phyloP scores from a whole-genome alignment of 192 early-diverging fungal genomes.

The Rhizophagus prolifer region DNA sequence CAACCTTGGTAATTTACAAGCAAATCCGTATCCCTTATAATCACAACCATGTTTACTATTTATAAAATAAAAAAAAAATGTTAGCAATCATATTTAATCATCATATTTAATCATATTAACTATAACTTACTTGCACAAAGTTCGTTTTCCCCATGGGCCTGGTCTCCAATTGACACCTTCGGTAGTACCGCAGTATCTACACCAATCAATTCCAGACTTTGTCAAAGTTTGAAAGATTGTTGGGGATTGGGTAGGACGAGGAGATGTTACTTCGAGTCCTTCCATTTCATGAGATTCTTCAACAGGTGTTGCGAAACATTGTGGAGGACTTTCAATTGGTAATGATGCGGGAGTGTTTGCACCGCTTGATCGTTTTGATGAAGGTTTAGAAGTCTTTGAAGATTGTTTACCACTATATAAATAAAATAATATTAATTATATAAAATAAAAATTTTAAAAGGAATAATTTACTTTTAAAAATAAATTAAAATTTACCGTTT shows the following conservation, averaged over 20 bases:
- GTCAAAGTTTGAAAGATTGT: constrained; percentile 68
- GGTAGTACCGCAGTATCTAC: constrained; percentile 90
- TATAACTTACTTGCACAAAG: constrained; percentile 80
- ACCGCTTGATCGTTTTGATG: background rate
- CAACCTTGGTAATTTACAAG: constrained; percentile 81
- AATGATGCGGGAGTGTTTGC: background rate
- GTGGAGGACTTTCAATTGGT: background rate
- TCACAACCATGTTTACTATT: constrained; percentile 88
- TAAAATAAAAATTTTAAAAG: too few relatives aligned
- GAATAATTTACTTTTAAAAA: too few relatives aligned
- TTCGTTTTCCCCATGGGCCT: constrained; percentile 93
- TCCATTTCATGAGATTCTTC: constrained; percentile 15
- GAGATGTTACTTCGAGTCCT: background rate
- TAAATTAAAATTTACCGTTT: background rate
- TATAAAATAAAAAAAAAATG: background rate
- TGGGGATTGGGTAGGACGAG: constrained; percentile 38
- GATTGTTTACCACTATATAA: background rate
- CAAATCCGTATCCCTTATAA: constrained; percentile 93
- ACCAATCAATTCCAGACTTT: constrained; percentile 75
- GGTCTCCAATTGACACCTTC: constrained; percentile 88
- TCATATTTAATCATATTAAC: background rate
- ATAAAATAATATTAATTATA: too few relatives aligned
- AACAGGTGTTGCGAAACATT: background rate
- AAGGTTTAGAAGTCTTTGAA: background rate
- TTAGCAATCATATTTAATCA: background rate